A percentile compares a stretch with the other conserved stretches of the same genome.
These are phyloP conservation scores for Heterobasidion irregulare DNA, from an alignment of 1,284 basidiomycete species.

Conservation along the genomic window DNA sequence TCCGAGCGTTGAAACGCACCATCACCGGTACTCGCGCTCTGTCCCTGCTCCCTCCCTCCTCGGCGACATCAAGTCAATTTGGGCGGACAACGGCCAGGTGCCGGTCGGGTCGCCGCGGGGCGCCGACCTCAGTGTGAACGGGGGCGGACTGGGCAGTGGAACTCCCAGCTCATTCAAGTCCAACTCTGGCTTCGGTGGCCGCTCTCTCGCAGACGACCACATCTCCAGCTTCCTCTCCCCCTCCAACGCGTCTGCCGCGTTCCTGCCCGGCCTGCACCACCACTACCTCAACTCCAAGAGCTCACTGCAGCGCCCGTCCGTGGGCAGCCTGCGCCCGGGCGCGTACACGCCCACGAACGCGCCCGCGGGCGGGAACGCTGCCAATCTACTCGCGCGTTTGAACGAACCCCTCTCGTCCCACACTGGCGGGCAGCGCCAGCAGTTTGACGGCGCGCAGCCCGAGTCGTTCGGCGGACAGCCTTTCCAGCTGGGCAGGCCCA, in stretches of 20 bases:
- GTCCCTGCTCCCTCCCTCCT: conserved; percentile 69
- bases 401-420: conserved; percentile 20
- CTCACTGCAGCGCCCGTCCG: conserved; percentile 13
- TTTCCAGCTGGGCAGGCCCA: conserved; percentile 20
- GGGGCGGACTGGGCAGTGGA: conserved; percentile 29
- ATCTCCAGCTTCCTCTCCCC: conserved; percentile 24
- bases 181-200: conserved; percentile 27
- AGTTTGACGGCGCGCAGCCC: conserved; percentile 20
- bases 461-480: conserved; percentile 14
- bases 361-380: conserved; percentile 13
- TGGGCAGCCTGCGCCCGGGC: conserved; percentile 14
- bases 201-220: conserved; percentile 27
- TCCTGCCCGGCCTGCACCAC: conserved; percentile 59
- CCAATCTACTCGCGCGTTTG: conserved; percentile 17
- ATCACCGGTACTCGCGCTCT: conserved; percentile 69
- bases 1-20: conserved; percentile 28
- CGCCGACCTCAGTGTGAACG: background rate
- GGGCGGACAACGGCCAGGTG: conserved; percentile 38
- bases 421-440: conserved; percentile 16
- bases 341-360: conserved; percentile 15
- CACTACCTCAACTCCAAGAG: conserved; percentile 49
- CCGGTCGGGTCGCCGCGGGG: conserved; percentile 9
- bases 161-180: conserved; percentile 41
- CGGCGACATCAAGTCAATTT: conserved; percentile 67
- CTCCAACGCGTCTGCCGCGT: conserved; percentile 69